Base-by-base conservation (phyloP, 192 early-diverging fungal genomes). In the Backusella macrospora region DNA sequence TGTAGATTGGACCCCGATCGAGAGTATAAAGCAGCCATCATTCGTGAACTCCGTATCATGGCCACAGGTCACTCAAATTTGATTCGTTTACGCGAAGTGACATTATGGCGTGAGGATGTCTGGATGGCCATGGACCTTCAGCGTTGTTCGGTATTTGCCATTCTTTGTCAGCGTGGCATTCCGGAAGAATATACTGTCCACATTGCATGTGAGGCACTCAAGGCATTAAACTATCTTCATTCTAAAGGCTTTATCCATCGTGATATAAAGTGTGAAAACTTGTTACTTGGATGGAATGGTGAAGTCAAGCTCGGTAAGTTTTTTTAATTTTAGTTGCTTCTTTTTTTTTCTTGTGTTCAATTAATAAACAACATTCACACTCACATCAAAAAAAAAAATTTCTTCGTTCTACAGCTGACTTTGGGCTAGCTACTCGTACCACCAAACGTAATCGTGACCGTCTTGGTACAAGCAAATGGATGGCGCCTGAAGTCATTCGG, bases 251-350 rank as follows among this genome's bases (percentile, higher is more conserved):
- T 75, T 48, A 78, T 82, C 14, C 80, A 82, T 71, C 73, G 80
- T 49, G 80, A 82, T 64, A 66, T 82, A 29, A 82, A 82, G 59
- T 82, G 80, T 44, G 80, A 82, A 62, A 82, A 82, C 37, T 55
- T 82, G 6, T 62, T 82, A 15, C 65, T 82, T 47, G 74, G 80
- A 15, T 62, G 67, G 18, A 49, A 78, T 70, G 80, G 80, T 29
- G 55, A 78, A 63, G 62, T 82, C 39, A 82, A 82, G 65, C 66
- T 82, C n/a, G 80, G 76, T 77, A 71, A 78, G n/a, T 13, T 3
- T n/a, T 49, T 18, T 49, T 49, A 47, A 47, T 47, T 18, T 49
- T 16, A 49, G n/a, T n/a, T n/a, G n/a, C n/a, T n/a, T n/a, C n/a
- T n/a, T n/a, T n/a, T n/a, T n/a, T n/a, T n/a, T 21, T 18, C 48